Percentiles rank a stretch among this genome's conserved stretches.
These are phyloP conservation scores for Meyerozyma elateridarum DNA, from an alignment of 1,139 yeast species.

Conservation along the genomic window DNA sequence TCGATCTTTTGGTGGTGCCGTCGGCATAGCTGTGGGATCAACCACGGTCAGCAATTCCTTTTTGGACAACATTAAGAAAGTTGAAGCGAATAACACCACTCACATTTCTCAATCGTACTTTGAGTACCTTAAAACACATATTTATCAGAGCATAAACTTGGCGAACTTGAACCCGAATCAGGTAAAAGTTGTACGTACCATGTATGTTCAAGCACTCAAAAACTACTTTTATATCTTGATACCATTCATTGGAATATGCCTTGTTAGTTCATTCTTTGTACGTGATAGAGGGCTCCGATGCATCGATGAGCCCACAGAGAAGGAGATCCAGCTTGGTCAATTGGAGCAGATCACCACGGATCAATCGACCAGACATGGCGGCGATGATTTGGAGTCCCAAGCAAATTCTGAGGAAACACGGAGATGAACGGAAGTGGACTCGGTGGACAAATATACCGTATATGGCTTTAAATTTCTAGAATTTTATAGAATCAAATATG, in stretches of 20 bases:
- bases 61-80: slow-evolving; percentile 17
- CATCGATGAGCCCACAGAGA: slow-evolving; percentile 28
- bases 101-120: slow-evolving; percentile 12
- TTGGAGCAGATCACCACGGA: no score
- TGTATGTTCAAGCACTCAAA: slow-evolving; percentile 34
- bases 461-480: no score
- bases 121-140: slow-evolving; percentile 22
- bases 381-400: no score
- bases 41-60: slow-evolving; percentile 40
- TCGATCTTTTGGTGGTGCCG: slow-evolving; percentile 52
- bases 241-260: slow-evolving; percentile 40
- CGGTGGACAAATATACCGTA: no score
- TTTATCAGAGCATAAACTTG: slow-evolving; percentile 29
- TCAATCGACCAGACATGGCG: no score
- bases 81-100: slow-evolving; percentile 5
- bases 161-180: slow-evolving; percentile 21
- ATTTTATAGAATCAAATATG: no score
- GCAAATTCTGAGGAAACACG: no score
- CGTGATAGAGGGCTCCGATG: slow-evolving; percentile 41
- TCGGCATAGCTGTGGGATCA: slow-evolving; percentile 45
- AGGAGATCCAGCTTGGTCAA: slow-evolving; percentile 10
- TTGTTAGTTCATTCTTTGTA: slow-evolving; percentile 30
- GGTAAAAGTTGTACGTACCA: slow-evolving; percentile 19
- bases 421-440: no score
- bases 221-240: slow-evolving; percentile 38